Evolutionary conservation across 2,329 filamentous ascomycete genomes (phyloP), one percentile per base, ranked within the genome.

Genomic region (Cladobotryum protrusum): DNA sequence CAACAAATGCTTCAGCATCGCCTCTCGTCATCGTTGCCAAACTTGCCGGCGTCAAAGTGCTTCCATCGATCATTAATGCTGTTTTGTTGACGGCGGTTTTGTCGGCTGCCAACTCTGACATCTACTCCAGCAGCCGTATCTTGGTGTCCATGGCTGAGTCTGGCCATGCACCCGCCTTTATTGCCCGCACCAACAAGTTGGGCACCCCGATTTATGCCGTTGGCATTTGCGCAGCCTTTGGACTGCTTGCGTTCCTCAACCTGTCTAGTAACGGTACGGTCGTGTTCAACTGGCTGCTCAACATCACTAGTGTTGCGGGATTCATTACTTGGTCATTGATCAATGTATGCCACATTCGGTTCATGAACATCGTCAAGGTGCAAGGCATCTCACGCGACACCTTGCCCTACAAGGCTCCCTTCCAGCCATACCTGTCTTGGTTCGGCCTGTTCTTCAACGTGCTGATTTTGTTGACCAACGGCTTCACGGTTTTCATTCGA

Each of bases 41-140:
- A 33, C 72, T 79, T 15, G 85, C 84, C 29, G 84, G 84, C 37
- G 81, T 88, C 50, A 69, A 71, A 7, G 76, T 79, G 3, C 77
- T 89, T 4, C 78, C 82, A 5, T 72, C 80, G 58, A 83, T 91
- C 62, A 83, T 92, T 73, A 92, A 92, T 66, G 86, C 82, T 14
- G 82, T 89, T 7, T 79, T 92, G 9, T 73, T 92, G 18, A 88
- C 86, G 0, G 87, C 86, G 3, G 87, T 90, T 7, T 81, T 89
- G 57, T 88, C 86, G 0, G 87, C 87, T 5, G 87, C 85, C 52
- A 89, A 87, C 68, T 86, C 85, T 13, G 87, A 87, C 68, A 77
- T 90, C 52, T 89, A 87, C 70, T 86, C 84, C 39, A 82, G 81
- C 52, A 84, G 79, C 50, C 82, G 85, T 19, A 83, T 86, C 37